Evolutionary conservation across 192 early-diverging fungal species (phyloP), one percentile per base, ranked within the genome.

Genomic region (Borealophlyctis nickersoniae): DNA sequence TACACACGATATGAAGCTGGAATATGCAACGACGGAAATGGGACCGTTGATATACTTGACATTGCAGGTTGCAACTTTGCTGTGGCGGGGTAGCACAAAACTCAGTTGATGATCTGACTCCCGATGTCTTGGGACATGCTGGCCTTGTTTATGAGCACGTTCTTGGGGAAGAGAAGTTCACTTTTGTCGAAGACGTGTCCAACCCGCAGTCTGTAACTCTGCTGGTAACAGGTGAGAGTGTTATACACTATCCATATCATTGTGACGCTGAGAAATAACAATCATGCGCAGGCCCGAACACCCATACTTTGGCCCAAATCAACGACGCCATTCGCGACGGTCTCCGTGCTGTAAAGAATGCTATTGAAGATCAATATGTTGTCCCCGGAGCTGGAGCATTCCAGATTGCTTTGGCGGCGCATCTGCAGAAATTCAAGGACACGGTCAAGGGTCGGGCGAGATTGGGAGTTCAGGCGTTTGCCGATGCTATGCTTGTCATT

Each of bases 301-400:
- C 85, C 32, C 93, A 98, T 73, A 92, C 91, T 26, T 86, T 99
- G 70, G 79, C 82, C 59, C 94, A 98, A 78, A 92, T 94, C 62
- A 94, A 97, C 73, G 95, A 99, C 71, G 97, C 97, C 7, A 87
- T 99, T 26, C 92, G 97, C 61, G 97, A 99, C 75, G 95, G 95
- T 65, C 86, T 99, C 49, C 90, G 97, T 48, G 93, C 94, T 4
- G 95, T 99, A 35, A 97, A 96, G 85, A 99, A 99, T 75, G 91
- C 94, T 2, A 87, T 99, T 68, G 97, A 99, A 77, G 97, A 99
- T 74, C 75, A 81, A 32, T 71, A 74, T 61, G 81, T 99, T 55
- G 89, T 99, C 52, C 89, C 94, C 26, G 95, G 95, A 27, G 97
- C 91, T 4, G 95, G 94, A 27, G 95, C 95, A 0, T 98, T 99